Percentiles rank a stretch among this genome's conserved stretches.
phyloP scores from a whole-genome alignment of 306 rosid species.

The Lathyrus oleraceus region DNA sequence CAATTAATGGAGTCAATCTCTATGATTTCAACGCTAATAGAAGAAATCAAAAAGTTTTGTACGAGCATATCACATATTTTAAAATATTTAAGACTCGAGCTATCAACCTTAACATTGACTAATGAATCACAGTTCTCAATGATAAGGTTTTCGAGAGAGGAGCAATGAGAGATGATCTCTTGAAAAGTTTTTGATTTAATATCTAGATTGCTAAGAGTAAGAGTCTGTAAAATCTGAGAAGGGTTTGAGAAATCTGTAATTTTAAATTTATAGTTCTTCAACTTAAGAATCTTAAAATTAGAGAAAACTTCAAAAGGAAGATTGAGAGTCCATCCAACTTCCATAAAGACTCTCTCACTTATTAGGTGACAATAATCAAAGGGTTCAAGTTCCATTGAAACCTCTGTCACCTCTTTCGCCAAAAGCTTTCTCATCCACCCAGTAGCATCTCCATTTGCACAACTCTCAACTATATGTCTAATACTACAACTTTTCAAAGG shows the following conservation, averaged over 20 bases:
- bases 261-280: not conserved
- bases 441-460: not conserved
- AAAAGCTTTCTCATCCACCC: not conserved
- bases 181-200: not conserved
- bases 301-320: not conserved
- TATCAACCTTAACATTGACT: not conserved
- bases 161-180: not conserved
- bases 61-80: not conserved
- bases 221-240: not conserved
- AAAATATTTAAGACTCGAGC: not conserved
- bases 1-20: not conserved
- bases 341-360: rapidly evolving
- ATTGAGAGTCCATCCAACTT: not conserved
- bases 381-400: not conserved
- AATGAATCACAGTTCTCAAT: not conserved
- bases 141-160: not conserved
- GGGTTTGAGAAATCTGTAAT: not conserved
- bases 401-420: not conserved
- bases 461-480: not conserved
- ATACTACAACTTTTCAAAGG: not conserved
- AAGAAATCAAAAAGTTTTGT: not conserved
- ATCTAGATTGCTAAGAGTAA: not conserved
- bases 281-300: not conserved
- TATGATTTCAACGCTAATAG: not conserved
- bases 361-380: not conserved